phyloP scores from a whole-genome alignment of 352 stramenopile genomes.

The Peronospora destructor region DNA sequence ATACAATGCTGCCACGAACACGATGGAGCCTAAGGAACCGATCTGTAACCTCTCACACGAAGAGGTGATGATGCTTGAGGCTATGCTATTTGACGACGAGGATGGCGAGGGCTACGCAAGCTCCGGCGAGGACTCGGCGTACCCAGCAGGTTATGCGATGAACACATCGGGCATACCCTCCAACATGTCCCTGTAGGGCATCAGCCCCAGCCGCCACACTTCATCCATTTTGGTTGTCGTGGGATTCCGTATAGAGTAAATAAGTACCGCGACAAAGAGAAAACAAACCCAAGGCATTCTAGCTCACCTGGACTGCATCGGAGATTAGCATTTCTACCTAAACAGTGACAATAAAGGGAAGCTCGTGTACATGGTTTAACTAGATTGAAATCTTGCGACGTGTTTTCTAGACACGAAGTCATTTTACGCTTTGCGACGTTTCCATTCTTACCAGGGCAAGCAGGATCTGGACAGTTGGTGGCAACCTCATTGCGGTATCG shows the following conservation, averaged over 20 bases:
- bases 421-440: neutral
- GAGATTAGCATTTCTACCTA: constrained; percentile 14
- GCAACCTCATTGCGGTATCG: neutral
- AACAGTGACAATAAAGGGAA: constrained; percentile 18
- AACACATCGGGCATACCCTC: constrained; percentile 16
- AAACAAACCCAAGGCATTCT: constrained; percentile 10
- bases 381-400: constrained; percentile 3
- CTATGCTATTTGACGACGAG: constrained; percentile 41
- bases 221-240: constrained; percentile 22
- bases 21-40: constrained; percentile 32
- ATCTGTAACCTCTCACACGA: constrained; percentile 39
- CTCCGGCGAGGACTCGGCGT: constrained; percentile 10
- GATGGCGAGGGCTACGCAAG: constrained; percentile 17
- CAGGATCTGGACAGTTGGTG: neutral
- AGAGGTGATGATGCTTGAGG: constrained; percentile 39
- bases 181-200: constrained; percentile 29
- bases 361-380: constrained; percentile 2
- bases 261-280: constrained; percentile 29
- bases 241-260: constrained; percentile 35
- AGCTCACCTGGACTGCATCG: constrained; percentile 6
- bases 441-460: neutral
- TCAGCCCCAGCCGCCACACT: constrained; percentile 1
- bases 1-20: constrained; percentile 23
- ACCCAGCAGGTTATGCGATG: constrained; percentile 7
- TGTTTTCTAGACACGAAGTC: neutral